Evolutionary conservation across 345 rosid species (phyloP), one percentile per base, ranked within the genome.

Genomic region (Aurinia saxatilis): DNA sequence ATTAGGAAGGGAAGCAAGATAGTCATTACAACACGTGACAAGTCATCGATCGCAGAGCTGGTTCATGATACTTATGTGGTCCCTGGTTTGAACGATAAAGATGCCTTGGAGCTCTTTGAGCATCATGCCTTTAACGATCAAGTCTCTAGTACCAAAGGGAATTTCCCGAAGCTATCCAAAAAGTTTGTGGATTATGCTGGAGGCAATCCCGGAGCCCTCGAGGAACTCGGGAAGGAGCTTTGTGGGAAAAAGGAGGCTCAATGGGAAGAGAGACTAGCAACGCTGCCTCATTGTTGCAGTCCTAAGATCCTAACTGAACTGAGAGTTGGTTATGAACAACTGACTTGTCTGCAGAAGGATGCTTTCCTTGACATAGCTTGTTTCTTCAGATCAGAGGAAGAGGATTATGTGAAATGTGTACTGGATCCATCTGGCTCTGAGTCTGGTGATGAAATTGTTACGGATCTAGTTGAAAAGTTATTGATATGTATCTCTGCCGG

Each of bases 361-460:
- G 41, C 34, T 0, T 80, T 80, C 49, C 68, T 74, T 8, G 81
- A 77, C 39, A 65, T 80, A 10, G 79, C 77, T 4, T 74, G 77
- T 45, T 74, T 77, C 68, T 74, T 74, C 8, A 67, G 38, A 23
- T 63, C 74, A 3, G 37, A 25, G 16, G 27, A 38, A 2, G 47
- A n/a, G 17, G 13, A 63, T 11, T 2, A 5, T 13, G 61, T 61
- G 5, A 48, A 5, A 19, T 15, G 40, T 31, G 37, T 74, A 17
- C 51, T 73, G 0, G 66, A 57, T 50, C 39, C 57, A 0, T n/a
- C n/a, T n/a, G n/a, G n/a, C n/a, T n/a, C n/a, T n/a, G 31, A 21
- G 2, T 21, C 4, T n/a, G 33, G 19, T 18, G 36, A 5, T 53
- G 46, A 9, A 1, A 53, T 27, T 27, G 44, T 65, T 33, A 65